Percentiles rank a stretch among this genome's conserved stretches.
These are phyloP conservation scores for Eremomyces bilateralis DNA, from an alignment of 495 filamentous ascomycete species.

Conservation along the genomic window DNA sequence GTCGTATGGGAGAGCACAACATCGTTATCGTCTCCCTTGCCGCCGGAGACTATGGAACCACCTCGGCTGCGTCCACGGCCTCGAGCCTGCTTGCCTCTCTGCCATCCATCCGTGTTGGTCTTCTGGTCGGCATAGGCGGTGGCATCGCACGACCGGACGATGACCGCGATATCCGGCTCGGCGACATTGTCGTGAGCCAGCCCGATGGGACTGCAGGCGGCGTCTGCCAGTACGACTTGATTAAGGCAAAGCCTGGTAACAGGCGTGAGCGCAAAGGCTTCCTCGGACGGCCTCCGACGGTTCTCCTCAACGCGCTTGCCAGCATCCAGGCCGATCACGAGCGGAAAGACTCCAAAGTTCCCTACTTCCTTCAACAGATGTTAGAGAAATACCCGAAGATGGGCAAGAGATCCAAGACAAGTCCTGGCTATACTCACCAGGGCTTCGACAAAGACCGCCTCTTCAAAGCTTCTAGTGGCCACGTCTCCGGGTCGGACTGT, in stretches of 20 bases:
- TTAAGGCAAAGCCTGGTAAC: conserved; percentile 13
- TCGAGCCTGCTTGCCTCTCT: conserved; percentile 18
- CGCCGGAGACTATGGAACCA: conserved; percentile 2
- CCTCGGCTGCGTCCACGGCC: conserved; percentile 16
- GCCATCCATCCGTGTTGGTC: conserved; percentile 15
- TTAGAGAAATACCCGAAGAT: neutral
- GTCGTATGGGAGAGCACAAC: conserved; percentile 17
- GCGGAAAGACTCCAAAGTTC: neutral
- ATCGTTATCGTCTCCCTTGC: conserved; percentile 24
- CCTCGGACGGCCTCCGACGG: conserved; percentile 2
- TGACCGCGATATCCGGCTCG: conserved; percentile 22
- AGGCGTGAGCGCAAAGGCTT: conserved; percentile 18
- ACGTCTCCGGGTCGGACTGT: no score
- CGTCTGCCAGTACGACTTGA: conserved; percentile 23
- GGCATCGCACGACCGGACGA: conserved; percentile 15
- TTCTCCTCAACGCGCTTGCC: neutral
- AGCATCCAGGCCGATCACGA: neutral
- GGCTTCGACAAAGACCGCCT: neutral
- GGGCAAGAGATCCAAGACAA: neutral
- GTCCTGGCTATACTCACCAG: neutral
- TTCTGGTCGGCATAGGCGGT: conserved; percentile 26
- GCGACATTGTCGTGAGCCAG: conserved; percentile 24
- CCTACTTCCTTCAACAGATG: neutral
- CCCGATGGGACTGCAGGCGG: conserved; percentile 14
- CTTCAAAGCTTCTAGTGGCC: neutral